Evolutionary conservation across 345 rosid species (phyloP).

Genomic region (Moricandia moricandioides): DNA sequence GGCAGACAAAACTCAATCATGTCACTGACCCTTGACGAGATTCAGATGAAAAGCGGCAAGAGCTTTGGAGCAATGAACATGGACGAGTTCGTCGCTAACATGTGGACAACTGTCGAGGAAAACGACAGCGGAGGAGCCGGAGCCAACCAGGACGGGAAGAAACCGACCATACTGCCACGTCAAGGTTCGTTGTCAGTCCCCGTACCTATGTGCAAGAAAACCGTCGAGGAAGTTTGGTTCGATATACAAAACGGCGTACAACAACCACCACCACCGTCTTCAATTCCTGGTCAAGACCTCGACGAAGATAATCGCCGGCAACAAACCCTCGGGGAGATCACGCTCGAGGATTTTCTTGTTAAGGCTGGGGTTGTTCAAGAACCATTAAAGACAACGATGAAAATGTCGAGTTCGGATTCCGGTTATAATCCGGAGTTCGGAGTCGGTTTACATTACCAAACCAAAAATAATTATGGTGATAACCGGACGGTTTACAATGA

Average conservation of each 20-base stretch:
- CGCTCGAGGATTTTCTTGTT: conserved; percentile 78
- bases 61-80: conserved; percentile 84
- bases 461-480: conserved; percentile 32
- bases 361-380: conserved; percentile 84
- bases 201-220: conserved; percentile 68
- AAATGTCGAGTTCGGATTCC: conserved; percentile 24
- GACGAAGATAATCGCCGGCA: conserved; percentile 44
- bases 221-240: conserved; percentile 84
- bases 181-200: conserved; percentile 82
- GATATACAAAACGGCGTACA: conserved; percentile 69
- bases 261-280: conserved; percentile 26
- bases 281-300: conserved; percentile 1
- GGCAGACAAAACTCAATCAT: conserved; percentile 49
- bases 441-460: conserved; percentile 36
- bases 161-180: conserved; percentile 36
- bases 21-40: conserved; percentile 77
- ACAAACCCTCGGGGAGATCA: conserved; percentile 71
- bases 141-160: conserved; percentile 4
- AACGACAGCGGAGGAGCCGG: conserved; percentile 4
- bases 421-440: conserved; percentile 34
- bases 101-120: conserved; percentile 66
- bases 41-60: conserved; percentile 76
- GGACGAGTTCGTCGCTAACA: conserved; percentile 77
- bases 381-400: conserved; percentile 12
- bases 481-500: conserved; percentile 35